These are phyloP conservation scores for Trichoderma harzianum DNA, from an alignment of 2,329 filamentous ascomycete species.

Conservation along the genomic window DNA sequence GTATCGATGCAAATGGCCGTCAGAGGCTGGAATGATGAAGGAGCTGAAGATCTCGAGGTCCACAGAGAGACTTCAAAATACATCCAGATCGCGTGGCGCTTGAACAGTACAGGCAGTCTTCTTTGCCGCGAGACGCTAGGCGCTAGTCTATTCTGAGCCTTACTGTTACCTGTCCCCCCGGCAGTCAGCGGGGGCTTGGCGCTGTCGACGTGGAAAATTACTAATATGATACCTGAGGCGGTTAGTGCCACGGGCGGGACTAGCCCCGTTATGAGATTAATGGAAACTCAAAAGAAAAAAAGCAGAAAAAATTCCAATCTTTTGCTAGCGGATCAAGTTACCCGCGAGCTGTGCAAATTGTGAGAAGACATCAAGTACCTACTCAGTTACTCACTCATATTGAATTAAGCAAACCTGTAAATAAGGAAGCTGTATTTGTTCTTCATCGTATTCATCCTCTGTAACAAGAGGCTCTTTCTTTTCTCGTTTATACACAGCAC, in stretches of 20 bases:
- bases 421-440: not conserved
- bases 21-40: slow-evolving; percentile 17
- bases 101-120: slow-evolving; percentile 15
- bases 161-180: slow-evolving; percentile 3
- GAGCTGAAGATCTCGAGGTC: slow-evolving; percentile 19
- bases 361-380: not conserved
- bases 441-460: not conserved
- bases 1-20: slow-evolving; percentile 17
- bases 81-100: slow-evolving; percentile 25
- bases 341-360: slow-evolving; percentile 6
- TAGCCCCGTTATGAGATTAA: not conserved
- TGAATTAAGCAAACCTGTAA: not conserved
- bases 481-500: not conserved
- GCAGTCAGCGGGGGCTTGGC: not conserved
- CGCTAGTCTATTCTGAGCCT: slow-evolving; percentile 19
- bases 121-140: slow-evolving; percentile 19
- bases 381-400: not conserved
- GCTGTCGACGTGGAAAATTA: not conserved
- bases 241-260: not conserved
- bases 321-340: not conserved
- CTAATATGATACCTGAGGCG: not conserved
- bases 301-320: not conserved
- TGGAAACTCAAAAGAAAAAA: not conserved
- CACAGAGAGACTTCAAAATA: slow-evolving; percentile 21
- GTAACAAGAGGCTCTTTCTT: not conserved